phyloP scores from a whole-genome alignment of 1,139 yeast species.

The Fermentozyma sake region DNA sequence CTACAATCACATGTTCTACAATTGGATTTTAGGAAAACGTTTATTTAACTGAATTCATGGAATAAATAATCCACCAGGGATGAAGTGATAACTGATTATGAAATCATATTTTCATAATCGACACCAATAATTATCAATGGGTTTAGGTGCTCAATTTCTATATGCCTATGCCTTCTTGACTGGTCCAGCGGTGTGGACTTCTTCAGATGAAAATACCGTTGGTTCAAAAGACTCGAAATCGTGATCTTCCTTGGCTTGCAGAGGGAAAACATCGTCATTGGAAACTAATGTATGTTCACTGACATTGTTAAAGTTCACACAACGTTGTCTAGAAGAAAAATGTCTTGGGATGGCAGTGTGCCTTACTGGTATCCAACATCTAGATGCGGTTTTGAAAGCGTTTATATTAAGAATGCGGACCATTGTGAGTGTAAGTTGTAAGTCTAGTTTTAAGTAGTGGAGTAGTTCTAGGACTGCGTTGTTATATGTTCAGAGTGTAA shows the following conservation, averaged over 20 bases:
- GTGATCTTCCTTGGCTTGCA: slow-evolving; percentile 14
- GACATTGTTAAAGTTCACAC: slow-evolving; percentile 32
- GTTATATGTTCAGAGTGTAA: no score
- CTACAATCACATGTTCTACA: no score
- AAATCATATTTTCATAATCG: no score
- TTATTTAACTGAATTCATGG: no score
- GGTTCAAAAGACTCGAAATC: slow-evolving; percentile 36
- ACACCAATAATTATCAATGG: no score
- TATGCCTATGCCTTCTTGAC: slow-evolving; percentile 30
- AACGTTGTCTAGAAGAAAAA: slow-evolving; percentile 39
- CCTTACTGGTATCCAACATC: slow-evolving; percentile 42
- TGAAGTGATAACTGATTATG: no score
- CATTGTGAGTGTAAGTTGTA: slow-evolving; percentile 18
- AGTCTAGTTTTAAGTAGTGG: no score
- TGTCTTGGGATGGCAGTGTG: slow-evolving; percentile 13
- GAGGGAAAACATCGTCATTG: slow-evolving; percentile 32
- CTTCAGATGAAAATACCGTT: slow-evolving; percentile 37
- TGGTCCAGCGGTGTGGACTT: slow-evolving; percentile 44
- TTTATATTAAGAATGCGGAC: slow-evolving; percentile 32
- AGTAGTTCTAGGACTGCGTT: no score
- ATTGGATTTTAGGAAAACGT: no score
- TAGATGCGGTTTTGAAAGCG: slow-evolving; percentile 39
- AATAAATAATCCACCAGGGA: no score
- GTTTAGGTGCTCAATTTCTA: no score
- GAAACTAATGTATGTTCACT: slow-evolving; percentile 31